These are phyloP conservation scores for Fraxinus albicans DNA, from an alignment of 305 asterid genomes.

Conservation along the genomic window DNA sequence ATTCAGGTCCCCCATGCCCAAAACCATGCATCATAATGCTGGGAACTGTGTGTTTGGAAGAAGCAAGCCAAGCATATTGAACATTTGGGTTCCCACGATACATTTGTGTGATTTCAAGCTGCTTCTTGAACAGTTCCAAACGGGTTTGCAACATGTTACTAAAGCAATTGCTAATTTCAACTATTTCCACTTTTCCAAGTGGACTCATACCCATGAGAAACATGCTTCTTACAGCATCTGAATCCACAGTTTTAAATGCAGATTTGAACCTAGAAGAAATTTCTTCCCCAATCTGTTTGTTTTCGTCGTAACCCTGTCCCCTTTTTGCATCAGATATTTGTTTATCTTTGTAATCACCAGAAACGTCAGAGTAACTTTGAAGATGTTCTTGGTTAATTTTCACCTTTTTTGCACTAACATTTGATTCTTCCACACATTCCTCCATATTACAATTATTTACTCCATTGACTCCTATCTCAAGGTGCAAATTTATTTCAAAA, in stretches of 20 bases:
- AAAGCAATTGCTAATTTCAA: conserved; percentile 24
- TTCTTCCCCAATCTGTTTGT: conserved; percentile 17
- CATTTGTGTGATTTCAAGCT: conserved; percentile 31
- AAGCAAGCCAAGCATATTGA: conserved; percentile 44
- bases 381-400: conserved; percentile 15
- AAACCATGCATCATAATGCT: conserved; percentile 36
- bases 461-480: conserved; percentile 22
- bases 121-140: conserved; percentile 40
- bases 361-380: background rate
- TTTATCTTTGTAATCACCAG: background rate
- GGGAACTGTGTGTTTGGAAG: conserved; percentile 25
- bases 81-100: conserved; percentile 37
- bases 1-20: conserved; percentile 22
- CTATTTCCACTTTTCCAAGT: conserved; percentile 14
- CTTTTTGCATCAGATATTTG: conserved; percentile 17
- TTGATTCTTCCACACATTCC: conserved; percentile 39
- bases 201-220: conserved; percentile 29
- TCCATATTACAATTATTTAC: conserved; percentile 16
- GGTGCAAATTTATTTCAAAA: conserved; percentile 32
- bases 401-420: conserved; percentile 20
- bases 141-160: conserved; percentile 27
- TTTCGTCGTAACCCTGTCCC: background rate
- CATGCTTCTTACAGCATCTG: conserved; percentile 25
- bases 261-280: background rate
- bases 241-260: conserved; percentile 5